phyloP scores from a whole-genome alignment of 2,329 filamentous ascomycete species.

The Aspergillus pseudoviridinutans region DNA sequence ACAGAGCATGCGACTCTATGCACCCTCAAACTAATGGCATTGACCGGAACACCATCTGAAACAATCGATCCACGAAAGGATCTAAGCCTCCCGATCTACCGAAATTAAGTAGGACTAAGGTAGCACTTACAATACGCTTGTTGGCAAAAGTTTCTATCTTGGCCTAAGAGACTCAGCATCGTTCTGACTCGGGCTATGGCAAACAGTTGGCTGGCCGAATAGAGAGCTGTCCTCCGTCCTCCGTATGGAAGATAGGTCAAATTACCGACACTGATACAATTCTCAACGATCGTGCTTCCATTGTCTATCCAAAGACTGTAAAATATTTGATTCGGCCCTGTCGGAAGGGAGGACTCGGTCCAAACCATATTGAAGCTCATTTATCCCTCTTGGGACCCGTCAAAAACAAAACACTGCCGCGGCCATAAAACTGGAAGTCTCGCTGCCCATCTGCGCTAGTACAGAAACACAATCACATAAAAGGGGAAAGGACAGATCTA shows the following conservation, averaged over 20 bases:
- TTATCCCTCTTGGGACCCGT: neutral
- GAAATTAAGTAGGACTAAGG: neutral
- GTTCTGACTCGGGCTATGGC: neutral
- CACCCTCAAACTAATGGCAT: neutral
- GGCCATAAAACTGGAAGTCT: constrained; percentile 1
- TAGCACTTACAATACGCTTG: too few species aligned
- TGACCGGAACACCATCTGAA: neutral
- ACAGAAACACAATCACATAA: neutral
- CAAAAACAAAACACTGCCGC: neutral
- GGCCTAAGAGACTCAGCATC: neutral
- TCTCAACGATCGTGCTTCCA: neutral
- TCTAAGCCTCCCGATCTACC: neutral
- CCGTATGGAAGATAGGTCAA: neutral
- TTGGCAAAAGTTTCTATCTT: too few species aligned
- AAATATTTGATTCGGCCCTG: neutral
- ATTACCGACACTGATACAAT: neutral
- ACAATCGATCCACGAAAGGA: neutral
- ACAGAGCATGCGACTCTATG: neutral
- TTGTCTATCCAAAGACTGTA: neutral
- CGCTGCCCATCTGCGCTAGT: constrained; percentile 1
- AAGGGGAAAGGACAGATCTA: constrained; percentile 13
- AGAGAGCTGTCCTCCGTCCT: neutral
- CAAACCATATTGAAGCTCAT: neutral
- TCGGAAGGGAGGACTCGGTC: neutral
- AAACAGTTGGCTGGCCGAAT: neutral